Conservation (phyloP, 352 stramenopile genomes). For the Thraustotheca clavata region DNA sequence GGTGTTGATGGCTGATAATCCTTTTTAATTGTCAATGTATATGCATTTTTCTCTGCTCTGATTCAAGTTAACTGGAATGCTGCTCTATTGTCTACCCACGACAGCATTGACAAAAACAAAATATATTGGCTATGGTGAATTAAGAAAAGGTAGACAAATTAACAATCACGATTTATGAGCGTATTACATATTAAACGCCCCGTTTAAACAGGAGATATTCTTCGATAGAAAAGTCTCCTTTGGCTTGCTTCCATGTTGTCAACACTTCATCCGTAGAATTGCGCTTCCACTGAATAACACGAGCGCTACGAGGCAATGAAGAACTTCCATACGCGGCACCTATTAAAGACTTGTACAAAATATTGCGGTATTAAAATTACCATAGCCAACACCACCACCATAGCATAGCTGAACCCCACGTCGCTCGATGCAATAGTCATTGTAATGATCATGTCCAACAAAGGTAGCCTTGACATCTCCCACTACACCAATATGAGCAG, state of each 20-base stretch:
- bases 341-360: not conserved
- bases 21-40: too few relatives aligned
- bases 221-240: not conserved
- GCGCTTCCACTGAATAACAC: slow-evolving; percentile 43
- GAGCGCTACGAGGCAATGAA: slow-evolving; percentile 33
- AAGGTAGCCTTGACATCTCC: slow-evolving; percentile 56
- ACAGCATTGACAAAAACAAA: too few relatives aligned
- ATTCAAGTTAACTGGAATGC: too few relatives aligned
- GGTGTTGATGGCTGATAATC: too few relatives aligned
- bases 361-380: not conserved
- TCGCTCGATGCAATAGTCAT: slow-evolving; percentile 44
- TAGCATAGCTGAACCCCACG: slow-evolving; percentile 46
- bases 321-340: slow-evolving; percentile 26
- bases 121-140: too few relatives aligned
- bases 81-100: too few relatives aligned
- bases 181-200: too few relatives aligned
- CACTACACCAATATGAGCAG: slow-evolving; percentile 22
- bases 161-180: too few relatives aligned
- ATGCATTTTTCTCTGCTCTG: too few relatives aligned
- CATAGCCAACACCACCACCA: slow-evolving; percentile 43
- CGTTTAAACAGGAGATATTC: not conserved
- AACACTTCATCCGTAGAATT: not conserved
- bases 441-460: slow-evolving; percentile 49
- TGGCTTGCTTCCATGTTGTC: slow-evolving; percentile 4
- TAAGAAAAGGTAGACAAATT: too few relatives aligned